Conservation (phyloP, 2,329 filamentous ascomycete species). For the Aureobasidium namibiae region DNA sequence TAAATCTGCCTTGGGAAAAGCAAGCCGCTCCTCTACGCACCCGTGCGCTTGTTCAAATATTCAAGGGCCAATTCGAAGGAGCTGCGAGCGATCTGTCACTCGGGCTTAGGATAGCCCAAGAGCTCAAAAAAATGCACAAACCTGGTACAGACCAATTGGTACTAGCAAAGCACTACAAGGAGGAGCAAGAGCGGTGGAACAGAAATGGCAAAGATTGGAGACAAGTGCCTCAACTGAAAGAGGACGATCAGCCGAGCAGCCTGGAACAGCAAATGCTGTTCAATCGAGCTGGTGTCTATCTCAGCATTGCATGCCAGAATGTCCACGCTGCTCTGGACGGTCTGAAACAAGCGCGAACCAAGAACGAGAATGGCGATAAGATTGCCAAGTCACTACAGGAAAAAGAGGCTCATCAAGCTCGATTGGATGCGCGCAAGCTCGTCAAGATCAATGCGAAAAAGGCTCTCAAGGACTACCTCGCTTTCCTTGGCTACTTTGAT, state of each 20-base stretch:
- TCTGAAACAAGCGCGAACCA: constrained; percentile 29
- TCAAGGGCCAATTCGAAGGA: constrained; percentile 65
- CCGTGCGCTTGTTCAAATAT: constrained; percentile 63
- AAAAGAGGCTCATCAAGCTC: constrained; percentile 24
- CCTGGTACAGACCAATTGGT: constrained; percentile 45
- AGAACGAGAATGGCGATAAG: constrained; percentile 17
- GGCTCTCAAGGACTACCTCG: constrained; percentile 65
- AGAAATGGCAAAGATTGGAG: constrained; percentile 38
- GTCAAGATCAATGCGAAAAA: constrained; percentile 69
- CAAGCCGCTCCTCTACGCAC: constrained; percentile 64
- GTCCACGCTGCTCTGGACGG: constrained; percentile 51
- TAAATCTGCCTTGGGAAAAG: constrained; percentile 52
- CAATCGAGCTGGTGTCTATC: constrained; percentile 63
- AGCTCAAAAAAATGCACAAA: constrained; percentile 34
- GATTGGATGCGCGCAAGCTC: constrained; percentile 55
- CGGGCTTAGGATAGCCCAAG: constrained; percentile 51
- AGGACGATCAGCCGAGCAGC: constrained; percentile 64
- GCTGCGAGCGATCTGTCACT: constrained; percentile 63
- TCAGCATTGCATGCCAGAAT: constrained; percentile 61
- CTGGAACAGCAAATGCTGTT: constrained; percentile 68
- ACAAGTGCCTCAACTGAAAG: constrained; percentile 44
- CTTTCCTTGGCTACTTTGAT: constrained; percentile 65
- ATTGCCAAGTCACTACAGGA: constrained; percentile 14
- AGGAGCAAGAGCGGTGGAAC: constrained; percentile 29
- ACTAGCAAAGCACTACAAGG: constrained; percentile 37